These are phyloP conservation scores for Hansenula lynferdii DNA, from an alignment of 1,139 yeast species.

Conservation along the genomic window DNA sequence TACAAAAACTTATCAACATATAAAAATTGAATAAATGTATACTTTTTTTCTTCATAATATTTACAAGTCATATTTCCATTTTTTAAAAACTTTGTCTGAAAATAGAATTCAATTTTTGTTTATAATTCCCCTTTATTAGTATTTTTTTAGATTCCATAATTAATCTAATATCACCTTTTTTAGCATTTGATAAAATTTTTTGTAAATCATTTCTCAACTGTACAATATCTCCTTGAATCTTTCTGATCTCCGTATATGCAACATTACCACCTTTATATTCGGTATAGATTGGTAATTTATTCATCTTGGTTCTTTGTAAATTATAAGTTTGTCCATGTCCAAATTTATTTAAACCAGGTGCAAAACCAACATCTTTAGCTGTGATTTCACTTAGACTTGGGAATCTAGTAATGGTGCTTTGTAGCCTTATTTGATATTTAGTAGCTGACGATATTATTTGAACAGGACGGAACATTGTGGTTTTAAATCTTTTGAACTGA, in stretches of 20 bases:
- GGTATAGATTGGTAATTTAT: slow-evolving; percentile 67
- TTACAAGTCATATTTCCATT: slow-evolving; percentile 2
- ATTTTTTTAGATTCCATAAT: slow-evolving; percentile 30
- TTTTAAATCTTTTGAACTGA: neutral
- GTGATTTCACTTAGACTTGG: slow-evolving; percentile 24
- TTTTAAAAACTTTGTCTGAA: slow-evolving; percentile 5
- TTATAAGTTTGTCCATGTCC: slow-evolving; percentile 38
- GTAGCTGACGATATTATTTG: neutral
- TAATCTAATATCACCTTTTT: slow-evolving; percentile 38
- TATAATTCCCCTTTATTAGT: slow-evolving; percentile 57
- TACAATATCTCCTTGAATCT: slow-evolving; percentile 55
- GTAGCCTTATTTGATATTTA: slow-evolving; percentile 6
- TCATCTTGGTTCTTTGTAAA: slow-evolving; percentile 49
- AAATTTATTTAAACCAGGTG: slow-evolving; percentile 27
- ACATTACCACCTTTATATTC: slow-evolving; percentile 44
- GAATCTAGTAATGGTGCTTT: slow-evolving; percentile 17
- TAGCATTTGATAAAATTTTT: slow-evolving; percentile 38
- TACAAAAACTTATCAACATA: neutral
- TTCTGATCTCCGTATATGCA: slow-evolving; percentile 56
- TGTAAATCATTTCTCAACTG: slow-evolving; percentile 58
- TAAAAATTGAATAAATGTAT: no score
- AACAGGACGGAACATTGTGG: neutral
- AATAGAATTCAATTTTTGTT: slow-evolving; percentile 16
- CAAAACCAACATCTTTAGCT: slow-evolving; percentile 24
- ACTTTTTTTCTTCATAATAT: no score